A percentile compares a stretch with the other conserved stretches of the same genome.
phyloP scores from a whole-genome alignment of 371 early-diverging fungal genomes.

The Apophysomyces sp. region DNA sequence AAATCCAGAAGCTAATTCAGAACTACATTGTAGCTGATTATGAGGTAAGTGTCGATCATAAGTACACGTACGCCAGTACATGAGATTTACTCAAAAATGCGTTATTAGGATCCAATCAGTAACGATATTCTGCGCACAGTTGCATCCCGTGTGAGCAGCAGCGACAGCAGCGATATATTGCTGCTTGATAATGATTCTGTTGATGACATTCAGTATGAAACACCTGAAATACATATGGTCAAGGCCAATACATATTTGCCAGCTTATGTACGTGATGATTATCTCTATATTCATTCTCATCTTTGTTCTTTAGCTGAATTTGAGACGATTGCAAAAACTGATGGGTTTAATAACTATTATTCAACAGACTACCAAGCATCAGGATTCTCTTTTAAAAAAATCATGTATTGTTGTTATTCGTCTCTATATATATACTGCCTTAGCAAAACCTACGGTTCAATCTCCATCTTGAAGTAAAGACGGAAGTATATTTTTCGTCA shows the following conservation, averaged over 20 bases:
- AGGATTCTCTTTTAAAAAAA: constrained; percentile 17
- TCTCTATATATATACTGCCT: no score
- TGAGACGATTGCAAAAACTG: constrained; percentile 18
- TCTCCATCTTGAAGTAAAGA: no score
- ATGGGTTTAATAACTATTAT: constrained; percentile 17
- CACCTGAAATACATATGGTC: constrained; percentile 58
- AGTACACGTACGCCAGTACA: no score
- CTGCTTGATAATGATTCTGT: constrained; percentile 83
- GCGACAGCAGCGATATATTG: constrained; percentile 84
- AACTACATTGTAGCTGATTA: constrained; percentile 78
- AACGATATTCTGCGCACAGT: constrained; percentile 91
- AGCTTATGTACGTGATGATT: constrained; percentile 31
- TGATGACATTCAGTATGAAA: constrained; percentile 68
- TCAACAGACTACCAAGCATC: constrained; percentile 8
- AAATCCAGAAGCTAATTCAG: constrained; percentile 93
- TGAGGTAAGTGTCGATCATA: constrained; percentile 42
- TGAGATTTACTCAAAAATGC: not conserved
- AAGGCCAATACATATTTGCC: constrained; percentile 60
- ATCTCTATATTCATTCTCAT: not conserved
- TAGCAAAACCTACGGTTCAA: no score
- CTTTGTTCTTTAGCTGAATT: constrained; percentile 18
- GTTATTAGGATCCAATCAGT: constrained; percentile 69
- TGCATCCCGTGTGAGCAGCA: constrained; percentile 77
- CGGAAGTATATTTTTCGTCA: no score
- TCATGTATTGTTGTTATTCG: constrained; percentile 1